Percentiles rank a stretch among this genome's conserved stretches.
phyloP scores from a whole-genome alignment of 306 rosid genomes.

The Lathyrus tuberosus region DNA sequence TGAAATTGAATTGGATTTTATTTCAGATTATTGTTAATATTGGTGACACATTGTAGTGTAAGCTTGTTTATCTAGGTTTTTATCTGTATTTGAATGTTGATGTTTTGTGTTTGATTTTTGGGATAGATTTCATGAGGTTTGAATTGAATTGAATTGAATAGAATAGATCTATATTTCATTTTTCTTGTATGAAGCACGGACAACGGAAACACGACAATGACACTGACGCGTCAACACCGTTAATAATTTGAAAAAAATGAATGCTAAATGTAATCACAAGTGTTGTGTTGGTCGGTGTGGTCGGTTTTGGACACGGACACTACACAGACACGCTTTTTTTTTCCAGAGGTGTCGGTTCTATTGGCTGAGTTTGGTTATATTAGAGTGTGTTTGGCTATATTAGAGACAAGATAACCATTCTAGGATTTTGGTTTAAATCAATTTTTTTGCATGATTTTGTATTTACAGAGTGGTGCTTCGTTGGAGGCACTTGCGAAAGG shows the following conservation, averaged over 20 bases:
- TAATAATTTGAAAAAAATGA: no score
- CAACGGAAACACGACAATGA: no score
- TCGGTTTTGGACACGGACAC: no score
- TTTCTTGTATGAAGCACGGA: background rate
- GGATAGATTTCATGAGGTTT: background rate
- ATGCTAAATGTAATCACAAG: no score
- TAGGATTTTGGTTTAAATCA: conserved; percentile 24
- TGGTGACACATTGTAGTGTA: background rate
- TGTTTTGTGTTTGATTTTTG: background rate
- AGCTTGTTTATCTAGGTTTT: background rate
- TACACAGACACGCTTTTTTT: no score
- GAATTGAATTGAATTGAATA: background rate
- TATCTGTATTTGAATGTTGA: background rate
- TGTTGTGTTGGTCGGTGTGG: no score
- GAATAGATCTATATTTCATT: background rate
- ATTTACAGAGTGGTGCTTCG: conserved; percentile 90
- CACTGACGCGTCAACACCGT: no score
- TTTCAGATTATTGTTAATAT: background rate
- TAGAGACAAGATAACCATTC: background rate
- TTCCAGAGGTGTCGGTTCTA: no score
- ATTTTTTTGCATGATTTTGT: conserved; percentile 27
- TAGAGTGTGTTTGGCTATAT: background rate
- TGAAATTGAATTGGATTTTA: background rate
- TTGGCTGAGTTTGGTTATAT: no score
- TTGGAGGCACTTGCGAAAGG: conserved; percentile 98